These are phyloP conservation scores for Pneumocystis jirovecii DNA, from an alignment of 1,139 yeast genomes.

Conservation along the genomic window DNA sequence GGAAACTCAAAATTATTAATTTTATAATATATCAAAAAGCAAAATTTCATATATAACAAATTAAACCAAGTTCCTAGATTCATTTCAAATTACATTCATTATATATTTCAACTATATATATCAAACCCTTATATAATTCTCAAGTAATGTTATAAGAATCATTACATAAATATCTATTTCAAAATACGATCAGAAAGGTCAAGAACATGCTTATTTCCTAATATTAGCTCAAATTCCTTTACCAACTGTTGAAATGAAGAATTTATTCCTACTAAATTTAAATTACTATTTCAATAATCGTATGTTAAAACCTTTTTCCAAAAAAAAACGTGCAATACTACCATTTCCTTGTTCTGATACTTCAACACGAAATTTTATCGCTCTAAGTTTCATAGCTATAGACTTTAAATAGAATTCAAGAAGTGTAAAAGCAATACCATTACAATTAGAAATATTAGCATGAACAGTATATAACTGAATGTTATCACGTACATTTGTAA, in stretches of 20 bases:
- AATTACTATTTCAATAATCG: neutral
- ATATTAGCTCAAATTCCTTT: neutral
- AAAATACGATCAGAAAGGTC: neutral
- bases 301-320: constrained; percentile 8
- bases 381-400: constrained; percentile 9
- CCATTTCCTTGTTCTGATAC: constrained; percentile 4
- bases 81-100: neutral
- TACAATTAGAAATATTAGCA: constrained; percentile 8
- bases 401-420: neutral
- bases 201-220: neutral
- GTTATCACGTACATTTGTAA: constrained; percentile 7
- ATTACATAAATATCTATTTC: neutral
- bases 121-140: neutral
- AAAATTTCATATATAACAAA: neutral
- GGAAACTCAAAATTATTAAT: neutral
- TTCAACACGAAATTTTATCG: constrained; percentile 10
- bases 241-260: neutral
- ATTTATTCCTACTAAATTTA: neutral
- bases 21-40: neutral
- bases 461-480: constrained; percentile 5
- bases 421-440: constrained; percentile 1
- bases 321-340: constrained; percentile 7
- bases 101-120: neutral
- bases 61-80: neutral
- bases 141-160: neutral